Conservation (phyloP, 768 basidiomycete species). For the Termitomyces sp. region DNA sequence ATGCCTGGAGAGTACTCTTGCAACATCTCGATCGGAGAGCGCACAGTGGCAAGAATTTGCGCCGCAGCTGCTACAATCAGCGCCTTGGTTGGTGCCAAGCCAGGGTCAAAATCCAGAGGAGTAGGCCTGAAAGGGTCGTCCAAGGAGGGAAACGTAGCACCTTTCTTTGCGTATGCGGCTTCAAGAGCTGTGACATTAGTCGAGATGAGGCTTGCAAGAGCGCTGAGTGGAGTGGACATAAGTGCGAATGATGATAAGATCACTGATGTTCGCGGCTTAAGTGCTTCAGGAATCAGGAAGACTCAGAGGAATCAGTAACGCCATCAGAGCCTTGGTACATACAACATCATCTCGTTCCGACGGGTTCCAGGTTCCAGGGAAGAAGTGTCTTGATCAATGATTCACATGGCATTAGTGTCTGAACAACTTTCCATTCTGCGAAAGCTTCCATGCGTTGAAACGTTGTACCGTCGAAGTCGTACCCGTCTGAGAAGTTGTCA, state of each 20-base stretch:
- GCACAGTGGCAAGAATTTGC: conserved; percentile 22
- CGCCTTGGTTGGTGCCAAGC: conserved; percentile 10
- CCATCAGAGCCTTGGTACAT: too few relatives aligned
- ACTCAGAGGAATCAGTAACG: too few relatives aligned
- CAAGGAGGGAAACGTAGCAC: conserved; percentile 20
- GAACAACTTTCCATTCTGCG: too few relatives aligned
- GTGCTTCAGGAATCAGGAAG: too few relatives aligned
- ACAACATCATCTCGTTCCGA: too few relatives aligned
- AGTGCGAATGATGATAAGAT: not conserved
- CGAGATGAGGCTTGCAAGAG: conserved; percentile 19
- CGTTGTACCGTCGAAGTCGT: too few relatives aligned
- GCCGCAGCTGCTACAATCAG: conserved; percentile 22
- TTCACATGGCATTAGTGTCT: too few relatives aligned
- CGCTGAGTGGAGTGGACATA: conserved; percentile 7
- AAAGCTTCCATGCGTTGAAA: too few relatives aligned
- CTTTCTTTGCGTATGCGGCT: conserved; percentile 18
- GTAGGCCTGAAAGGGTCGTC: conserved; percentile 22
- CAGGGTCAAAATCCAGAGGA: conserved; percentile 14
- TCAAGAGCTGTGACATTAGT: conserved; percentile 20
- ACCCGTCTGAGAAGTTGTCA: too few relatives aligned
- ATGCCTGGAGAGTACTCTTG: conserved; percentile 10
- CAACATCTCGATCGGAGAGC: conserved; percentile 15
- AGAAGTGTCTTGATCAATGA: too few relatives aligned
- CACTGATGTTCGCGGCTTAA: too few relatives aligned
- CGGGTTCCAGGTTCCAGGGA: too few relatives aligned